Evolutionary conservation across 345 rosid genomes (phyloP), one percentile per base, ranked within the genome.

Genomic region (Clausena lansium): DNA sequence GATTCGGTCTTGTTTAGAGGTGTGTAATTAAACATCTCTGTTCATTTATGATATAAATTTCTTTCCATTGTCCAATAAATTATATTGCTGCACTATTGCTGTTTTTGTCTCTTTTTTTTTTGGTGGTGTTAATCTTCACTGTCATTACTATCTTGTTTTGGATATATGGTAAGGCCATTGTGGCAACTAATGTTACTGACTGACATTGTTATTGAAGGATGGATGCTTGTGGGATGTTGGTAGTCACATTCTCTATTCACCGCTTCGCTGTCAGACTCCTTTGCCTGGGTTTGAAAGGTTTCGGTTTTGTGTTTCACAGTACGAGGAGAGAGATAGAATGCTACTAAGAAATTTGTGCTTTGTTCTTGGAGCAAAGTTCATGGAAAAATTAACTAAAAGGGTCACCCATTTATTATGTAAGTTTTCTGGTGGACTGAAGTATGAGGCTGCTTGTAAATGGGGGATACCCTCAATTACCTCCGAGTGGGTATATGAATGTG

Each of bases 1-100:
- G 98, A 82, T 94, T 78, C 88, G 89, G 67, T 92, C 95, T 85
- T 96, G 97, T 86, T 84, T 92, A 84, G 93, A 93, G 98, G 98
- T 95, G 85, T 73, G 62, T 63, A 63, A 41, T n/a, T 78, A 75
- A 52, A 71, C 55, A 82, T 85, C 69, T 38, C 74, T n/a, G 57
- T 68, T 45, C 63, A 66, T 33, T 76, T n/a, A 54, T 57, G 32
- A 50, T 58, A 62, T 65, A 27, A 17, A 52, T 52, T 28, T 60
- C 50, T 62, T 70, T n/a, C 61, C 1, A 63, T 69, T 81, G 58
- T 72, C 22, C 78, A 35, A 33, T 7, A 45, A 45, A 9, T 78
- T 45, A 32, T 55, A 32, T 71, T 14, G 66, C 39, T 30, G 28
- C 24, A 45, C 4, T 36, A 66, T 15, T 27, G 70, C 47, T 14